Conservation (phyloP, 768 basidiomycete genomes). For the Mycena latifolia region DNA sequence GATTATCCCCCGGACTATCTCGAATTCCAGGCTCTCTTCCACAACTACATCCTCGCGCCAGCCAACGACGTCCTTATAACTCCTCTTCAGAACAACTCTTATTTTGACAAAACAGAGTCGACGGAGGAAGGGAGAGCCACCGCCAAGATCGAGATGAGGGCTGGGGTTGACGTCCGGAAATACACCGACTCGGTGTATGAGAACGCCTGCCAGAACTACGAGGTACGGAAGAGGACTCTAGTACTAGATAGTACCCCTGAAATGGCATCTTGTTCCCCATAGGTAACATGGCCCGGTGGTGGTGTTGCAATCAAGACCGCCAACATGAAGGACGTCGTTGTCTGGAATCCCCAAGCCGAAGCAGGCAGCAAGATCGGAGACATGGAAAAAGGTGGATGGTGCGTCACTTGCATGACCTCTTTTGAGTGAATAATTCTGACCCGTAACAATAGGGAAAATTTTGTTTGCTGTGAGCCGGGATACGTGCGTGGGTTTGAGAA, state of each 20-base stretch:
- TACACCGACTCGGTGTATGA: slow-evolving; percentile 87
- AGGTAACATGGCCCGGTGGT: slow-evolving; percentile 71
- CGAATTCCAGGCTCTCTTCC: slow-evolving; percentile 93
- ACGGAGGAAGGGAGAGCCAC: slow-evolving; percentile 61
- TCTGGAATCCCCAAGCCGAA: slow-evolving; percentile 92
- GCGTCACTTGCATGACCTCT: slow-evolving; percentile 38
- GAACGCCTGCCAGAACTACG: slow-evolving; percentile 66
- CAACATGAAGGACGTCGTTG: slow-evolving; percentile 84
- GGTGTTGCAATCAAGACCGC: slow-evolving; percentile 63
- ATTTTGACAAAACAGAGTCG: slow-evolving; percentile 85
- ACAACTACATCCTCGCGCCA: slow-evolving; percentile 87
- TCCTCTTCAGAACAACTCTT: slow-evolving; percentile 73
- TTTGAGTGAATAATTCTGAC: not conserved
- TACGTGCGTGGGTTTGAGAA: slow-evolving; percentile 79
- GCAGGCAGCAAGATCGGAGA: slow-evolving; percentile 82
- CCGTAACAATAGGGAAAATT: slow-evolving; percentile 70
- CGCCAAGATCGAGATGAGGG: slow-evolving; percentile 70
- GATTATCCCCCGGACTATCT: slow-evolving; percentile 58
- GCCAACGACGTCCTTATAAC: slow-evolving; percentile 69
- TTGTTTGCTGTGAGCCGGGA: slow-evolving; percentile 94
- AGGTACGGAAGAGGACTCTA: too few relatives aligned
- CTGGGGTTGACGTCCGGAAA: slow-evolving; percentile 72
- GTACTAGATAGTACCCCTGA: too few relatives aligned
- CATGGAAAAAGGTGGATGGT: slow-evolving; percentile 94
- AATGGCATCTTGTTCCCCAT: too few relatives aligned